Evolutionary conservation across 2,329 filamentous ascomycete species (phyloP).

Genomic region (Lachnum nothofagi): DNA sequence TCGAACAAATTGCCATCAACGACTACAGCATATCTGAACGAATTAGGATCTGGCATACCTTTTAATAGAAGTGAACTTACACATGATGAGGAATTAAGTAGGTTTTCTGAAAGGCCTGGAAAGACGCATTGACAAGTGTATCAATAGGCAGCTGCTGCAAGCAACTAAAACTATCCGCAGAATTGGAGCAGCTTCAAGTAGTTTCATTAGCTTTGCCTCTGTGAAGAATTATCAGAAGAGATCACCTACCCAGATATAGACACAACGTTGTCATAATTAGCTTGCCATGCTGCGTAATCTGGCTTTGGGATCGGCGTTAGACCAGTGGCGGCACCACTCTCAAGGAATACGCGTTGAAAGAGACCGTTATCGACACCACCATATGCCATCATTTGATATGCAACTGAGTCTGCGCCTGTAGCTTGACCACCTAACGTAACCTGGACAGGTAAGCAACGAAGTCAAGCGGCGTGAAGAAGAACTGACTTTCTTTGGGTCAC

Average conservation of each 20-base stretch:
- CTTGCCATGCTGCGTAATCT: constrained; percentile 7
- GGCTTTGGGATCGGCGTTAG: constrained; percentile 9
- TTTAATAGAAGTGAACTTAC: no score
- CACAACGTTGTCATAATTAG: constrained; percentile 6
- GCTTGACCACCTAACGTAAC: constrained; percentile 18
- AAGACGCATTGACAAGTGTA: constrained; percentile 4
- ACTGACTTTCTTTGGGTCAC: constrained; percentile 35
- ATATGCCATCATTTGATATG: constrained; percentile 13
- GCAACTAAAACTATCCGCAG: constrained; percentile 6
- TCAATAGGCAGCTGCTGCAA: constrained; percentile 12
- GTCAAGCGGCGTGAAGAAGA: not conserved
- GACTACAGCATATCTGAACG: constrained; percentile 10
- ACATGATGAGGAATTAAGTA: constrained; percentile 5
- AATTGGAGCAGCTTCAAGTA: constrained; percentile 2
- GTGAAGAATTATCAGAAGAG: not conserved
- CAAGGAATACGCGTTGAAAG: constrained; percentile 12
- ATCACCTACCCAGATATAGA: constrained; percentile 9
- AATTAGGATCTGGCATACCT: no score
- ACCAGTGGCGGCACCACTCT: constrained; percentile 13
- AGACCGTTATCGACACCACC: constrained; percentile 1
- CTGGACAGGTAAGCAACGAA: not conserved
- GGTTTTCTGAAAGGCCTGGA: constrained; percentile 1
- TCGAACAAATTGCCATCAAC: constrained; percentile 10
- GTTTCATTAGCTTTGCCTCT: not conserved
- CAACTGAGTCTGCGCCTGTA: constrained; percentile 12